Base-by-base conservation (phyloP, 2,329 filamentous ascomycete genomes). In the Corinectria fuckeliana region DNA sequence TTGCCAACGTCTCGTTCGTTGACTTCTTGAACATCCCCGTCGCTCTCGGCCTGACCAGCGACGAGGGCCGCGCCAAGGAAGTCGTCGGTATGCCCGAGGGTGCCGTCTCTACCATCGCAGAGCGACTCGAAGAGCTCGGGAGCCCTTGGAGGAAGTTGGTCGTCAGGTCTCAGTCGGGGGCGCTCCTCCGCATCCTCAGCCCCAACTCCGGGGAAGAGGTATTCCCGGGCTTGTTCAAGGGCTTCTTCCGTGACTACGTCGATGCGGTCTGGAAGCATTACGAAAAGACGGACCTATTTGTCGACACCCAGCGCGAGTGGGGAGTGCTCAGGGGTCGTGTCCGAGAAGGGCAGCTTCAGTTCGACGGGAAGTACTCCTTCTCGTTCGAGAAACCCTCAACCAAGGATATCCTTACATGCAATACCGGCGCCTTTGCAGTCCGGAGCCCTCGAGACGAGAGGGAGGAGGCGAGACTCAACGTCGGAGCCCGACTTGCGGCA, bases 21-120 rank as follows among this genome's bases (percentile, higher is more conserved):
- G 91, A 93, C 77, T 93, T 93, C 75, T 84, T 92, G 61, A 79
- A 79, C 66, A 72, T 89, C 65, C 88, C 89, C n/a, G 82, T 90
- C 50, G 82, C 84, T 1, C 80, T 89, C 63, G 72, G 75, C 60
- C 80, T 89, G 44, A 75, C 75, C 54, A 83, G 81, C 60, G 77
- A 77, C 18, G 72, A 74, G 42, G 84, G 82, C 42, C 63, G 65
- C 10, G 70, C 76, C 16, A 80, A 80, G 62, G 75, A 70, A 14
- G 84, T 86, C 9, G 71, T 74, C n/a, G 85, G 85, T 21, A 73
- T 86, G 61, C 78, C 79, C 2, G 51, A 73, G 32, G 74, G 78
- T 56, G 84, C 81, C 7, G 76, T 86, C 38, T 72, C 78, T 47
- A 71, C 67, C 21, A 76, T 87, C 50, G 82, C 80, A 67, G 60